These are phyloP conservation scores for Pestalotiopsis sp. DNA, from an alignment of 2,329 filamentous ascomycete genomes.

Conservation along the genomic window DNA sequence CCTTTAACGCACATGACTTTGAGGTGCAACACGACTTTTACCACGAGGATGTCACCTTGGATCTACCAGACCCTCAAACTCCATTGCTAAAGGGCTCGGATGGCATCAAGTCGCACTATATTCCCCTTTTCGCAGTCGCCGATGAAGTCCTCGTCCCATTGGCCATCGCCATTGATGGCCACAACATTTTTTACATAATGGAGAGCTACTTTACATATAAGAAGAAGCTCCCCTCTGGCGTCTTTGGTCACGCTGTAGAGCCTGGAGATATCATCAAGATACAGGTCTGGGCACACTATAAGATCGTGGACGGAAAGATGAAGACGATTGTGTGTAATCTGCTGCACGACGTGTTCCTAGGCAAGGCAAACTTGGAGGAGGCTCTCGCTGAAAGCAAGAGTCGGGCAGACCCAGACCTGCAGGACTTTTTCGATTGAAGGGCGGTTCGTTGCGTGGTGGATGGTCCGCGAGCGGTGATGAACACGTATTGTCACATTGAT, in stretches of 20 bases:
- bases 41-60: slow-evolving; percentile 2
- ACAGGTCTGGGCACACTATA: not conserved
- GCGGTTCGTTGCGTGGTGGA: too few relatives aligned
- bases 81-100: not conserved
- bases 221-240: not conserved
- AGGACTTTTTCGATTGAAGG: not conserved
- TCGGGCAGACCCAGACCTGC: not conserved
- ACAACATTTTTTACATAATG: slow-evolving; percentile 8
- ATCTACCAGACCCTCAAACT: slow-evolving; percentile 6
- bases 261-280: slow-evolving; percentile 8
- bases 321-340: slow-evolving; percentile 4
- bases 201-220: slow-evolving; percentile 7
- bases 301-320: slow-evolving; percentile 2
- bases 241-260: slow-evolving; percentile 8
- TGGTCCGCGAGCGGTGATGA: too few relatives aligned
- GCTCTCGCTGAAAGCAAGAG: not conserved
- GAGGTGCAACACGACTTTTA: slow-evolving; percentile 4
- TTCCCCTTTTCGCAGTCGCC: slow-evolving; percentile 2
- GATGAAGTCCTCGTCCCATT: slow-evolving; percentile 4
- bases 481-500: too few relatives aligned
- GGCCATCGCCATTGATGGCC: slow-evolving; percentile 1
- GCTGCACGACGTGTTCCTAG: not conserved
- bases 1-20: slow-evolving; percentile 5
- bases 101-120: slow-evolving; percentile 3
- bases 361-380: slow-evolving; percentile 9